These are phyloP conservation scores for Aspergillus fijiensis DNA, from an alignment of 2,329 filamentous ascomycete species.

Conservation along the genomic window DNA sequence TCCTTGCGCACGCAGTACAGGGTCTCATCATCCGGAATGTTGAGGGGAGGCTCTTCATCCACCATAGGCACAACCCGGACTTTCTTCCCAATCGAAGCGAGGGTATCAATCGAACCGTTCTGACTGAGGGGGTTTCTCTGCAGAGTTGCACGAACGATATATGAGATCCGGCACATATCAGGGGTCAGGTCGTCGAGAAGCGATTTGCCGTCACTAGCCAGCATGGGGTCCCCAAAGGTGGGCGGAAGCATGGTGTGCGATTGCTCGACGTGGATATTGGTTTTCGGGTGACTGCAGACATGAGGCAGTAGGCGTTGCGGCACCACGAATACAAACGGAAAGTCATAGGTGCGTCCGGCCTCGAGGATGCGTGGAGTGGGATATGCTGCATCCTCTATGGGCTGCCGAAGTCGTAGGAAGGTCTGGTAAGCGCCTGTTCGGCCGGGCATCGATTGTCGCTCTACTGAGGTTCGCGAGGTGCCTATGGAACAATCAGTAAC, in stretches of 20 bases:
- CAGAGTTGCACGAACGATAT: slow-evolving; percentile 54
- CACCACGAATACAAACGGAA: slow-evolving; percentile 65
- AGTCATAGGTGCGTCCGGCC: slow-evolving; percentile 56
- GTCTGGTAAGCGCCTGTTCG: slow-evolving; percentile 58
- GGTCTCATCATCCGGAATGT: slow-evolving; percentile 47
- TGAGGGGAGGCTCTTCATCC: slow-evolving; percentile 60
- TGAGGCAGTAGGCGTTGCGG: slow-evolving; percentile 60
- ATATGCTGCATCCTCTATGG: slow-evolving; percentile 54
- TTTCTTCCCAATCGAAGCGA: slow-evolving; percentile 55
- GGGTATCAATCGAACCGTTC: slow-evolving; percentile 31
- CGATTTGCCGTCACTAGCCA: slow-evolving; percentile 50
- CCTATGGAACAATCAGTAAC: slow-evolving; percentile 37
- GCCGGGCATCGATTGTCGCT: slow-evolving; percentile 55
- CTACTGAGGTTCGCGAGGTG: slow-evolving; percentile 53
- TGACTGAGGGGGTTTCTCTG: slow-evolving; percentile 9
- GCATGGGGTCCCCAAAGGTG: slow-evolving; percentile 58
- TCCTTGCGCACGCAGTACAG: slow-evolving; percentile 57
- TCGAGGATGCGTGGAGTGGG: slow-evolving; percentile 56
- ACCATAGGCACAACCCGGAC: slow-evolving; percentile 60
- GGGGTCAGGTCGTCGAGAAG: slow-evolving; percentile 63
- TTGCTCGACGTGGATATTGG: slow-evolving; percentile 52
- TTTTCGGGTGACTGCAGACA: slow-evolving; percentile 56
- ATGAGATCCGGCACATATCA: slow-evolving; percentile 61
- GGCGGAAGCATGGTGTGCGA: slow-evolving; percentile 62
- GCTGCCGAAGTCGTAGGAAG: slow-evolving; percentile 63